phyloP scores from a whole-genome alignment of 177 flowering plant species.

The Vitis hybrid region DNA sequence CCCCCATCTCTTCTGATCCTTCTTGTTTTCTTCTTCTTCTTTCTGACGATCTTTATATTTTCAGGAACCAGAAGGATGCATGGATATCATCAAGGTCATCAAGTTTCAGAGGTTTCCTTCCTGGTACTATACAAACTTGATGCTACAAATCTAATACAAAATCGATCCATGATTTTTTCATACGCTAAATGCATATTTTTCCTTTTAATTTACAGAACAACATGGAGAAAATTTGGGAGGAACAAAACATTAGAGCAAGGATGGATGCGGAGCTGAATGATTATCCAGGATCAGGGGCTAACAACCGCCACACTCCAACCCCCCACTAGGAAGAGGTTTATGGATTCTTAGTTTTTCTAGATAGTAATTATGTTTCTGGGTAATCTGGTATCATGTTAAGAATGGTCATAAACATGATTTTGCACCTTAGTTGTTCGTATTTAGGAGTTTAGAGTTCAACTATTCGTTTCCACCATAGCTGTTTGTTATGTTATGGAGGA shows the following conservation, averaged over 20 bases:
- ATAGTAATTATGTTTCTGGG: slow-evolving; percentile 3
- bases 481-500: not conserved
- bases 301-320: slow-evolving; percentile 70
- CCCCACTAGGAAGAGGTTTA: slow-evolving; percentile 31
- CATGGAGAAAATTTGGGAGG: slow-evolving; percentile 20
- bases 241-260: slow-evolving; percentile 25
- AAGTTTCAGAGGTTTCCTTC: slow-evolving; percentile 15
- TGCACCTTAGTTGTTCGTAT: not conserved
- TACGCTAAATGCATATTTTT: not conserved
- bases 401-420: not conserved
- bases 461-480: not conserved
- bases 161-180: not conserved
- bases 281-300: slow-evolving; percentile 76
- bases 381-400: not conserved
- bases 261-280: slow-evolving; percentile 55
- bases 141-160: not conserved
- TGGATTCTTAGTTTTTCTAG: slow-evolving; percentile 24
- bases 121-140: slow-evolving; percentile 21
- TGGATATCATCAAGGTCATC: slow-evolving; percentile 16
- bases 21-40: not conserved
- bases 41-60: slow-evolving; percentile 2
- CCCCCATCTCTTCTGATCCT: not conserved
- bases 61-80: slow-evolving; percentile 39
- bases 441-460: not conserved
- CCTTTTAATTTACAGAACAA: slow-evolving; percentile 16